These are phyloP conservation scores for Cicer yamashitae DNA, from an alignment of 306 rosid genomes.

Conservation along the genomic window DNA sequence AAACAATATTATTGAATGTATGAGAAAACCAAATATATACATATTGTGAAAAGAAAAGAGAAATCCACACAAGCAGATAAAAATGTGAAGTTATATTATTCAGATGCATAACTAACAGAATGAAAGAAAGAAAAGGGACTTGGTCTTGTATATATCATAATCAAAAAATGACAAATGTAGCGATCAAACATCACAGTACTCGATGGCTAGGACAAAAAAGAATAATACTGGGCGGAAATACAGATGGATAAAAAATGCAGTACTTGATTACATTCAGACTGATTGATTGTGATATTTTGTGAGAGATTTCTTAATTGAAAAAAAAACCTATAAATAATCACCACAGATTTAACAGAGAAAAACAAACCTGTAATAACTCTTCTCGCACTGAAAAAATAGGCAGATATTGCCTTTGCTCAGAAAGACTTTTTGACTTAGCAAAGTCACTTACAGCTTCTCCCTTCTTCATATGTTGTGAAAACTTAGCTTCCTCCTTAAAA, in stretches of 20 bases:
- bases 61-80: conserved; percentile 10
- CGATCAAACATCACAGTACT: neutral
- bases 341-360: conserved; percentile 18
- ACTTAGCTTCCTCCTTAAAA: conserved; percentile 96
- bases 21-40: neutral
- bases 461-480: conserved; percentile 93
- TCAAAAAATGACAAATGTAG: conserved; percentile 11
- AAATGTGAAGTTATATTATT: conserved; percentile 17
- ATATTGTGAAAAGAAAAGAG: conserved; percentile 3
- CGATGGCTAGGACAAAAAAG: neutral
- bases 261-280: neutral
- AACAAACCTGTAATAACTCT: conserved; percentile 84
- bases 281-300: conserved; percentile 15
- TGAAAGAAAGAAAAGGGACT: conserved; percentile 27
- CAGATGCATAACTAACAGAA: conserved; percentile 11
- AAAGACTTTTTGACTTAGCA: conserved; percentile 82
- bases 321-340: conserved; percentile 5
- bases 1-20: conserved; percentile 1
- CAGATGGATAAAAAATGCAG: conserved; percentile 7
- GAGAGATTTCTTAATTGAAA: neutral
- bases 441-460: conserved; percentile 97
- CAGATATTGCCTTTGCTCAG: conserved; percentile 94
- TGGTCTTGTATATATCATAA: conserved; percentile 23
- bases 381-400: conserved; percentile 96
- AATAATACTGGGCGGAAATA: conserved; percentile 1